These are phyloP conservation scores for Boeremia exigua DNA, from an alignment of 2,329 filamentous ascomycete species.

Conservation along the genomic window DNA sequence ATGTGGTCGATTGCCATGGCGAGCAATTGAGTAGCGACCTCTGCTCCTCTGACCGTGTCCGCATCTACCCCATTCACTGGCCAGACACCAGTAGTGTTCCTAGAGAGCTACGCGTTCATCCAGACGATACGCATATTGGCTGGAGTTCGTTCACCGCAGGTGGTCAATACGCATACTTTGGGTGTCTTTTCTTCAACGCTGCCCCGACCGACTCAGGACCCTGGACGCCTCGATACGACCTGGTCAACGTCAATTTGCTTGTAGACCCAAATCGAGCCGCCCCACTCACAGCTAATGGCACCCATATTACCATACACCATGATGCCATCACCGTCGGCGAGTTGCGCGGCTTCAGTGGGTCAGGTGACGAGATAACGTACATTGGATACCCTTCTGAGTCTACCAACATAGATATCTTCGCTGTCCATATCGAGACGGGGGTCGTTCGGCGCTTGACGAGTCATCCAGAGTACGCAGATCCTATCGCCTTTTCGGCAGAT, in stretches of 20 bases:
- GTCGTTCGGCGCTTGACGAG: conserved; percentile 51
- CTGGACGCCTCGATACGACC: conserved; percentile 44
- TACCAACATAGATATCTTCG: conserved; percentile 55
- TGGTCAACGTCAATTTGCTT: conserved; percentile 50
- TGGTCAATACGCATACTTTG: conserved; percentile 45
- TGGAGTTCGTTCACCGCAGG: conserved; percentile 49
- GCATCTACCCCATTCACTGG: conserved; percentile 54
- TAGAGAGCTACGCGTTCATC: conserved; percentile 55
- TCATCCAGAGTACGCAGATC: conserved; percentile 55
- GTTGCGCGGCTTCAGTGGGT: conserved; percentile 54
- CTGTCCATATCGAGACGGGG: conserved; percentile 51
- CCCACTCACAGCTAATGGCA: conserved; percentile 22
- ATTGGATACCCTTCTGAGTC: conserved; percentile 52
- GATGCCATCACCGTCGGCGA: conserved; percentile 51
- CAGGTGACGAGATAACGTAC: conserved; percentile 52
- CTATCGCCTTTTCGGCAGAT: conserved; percentile 52
- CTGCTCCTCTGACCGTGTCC: conserved; percentile 47
- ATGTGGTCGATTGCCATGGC: conserved; percentile 48
- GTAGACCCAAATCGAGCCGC: background rate
- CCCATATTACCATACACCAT: conserved; percentile 38
- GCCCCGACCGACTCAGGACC: conserved; percentile 26
- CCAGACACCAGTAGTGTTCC: conserved; percentile 42
- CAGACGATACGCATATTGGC: conserved; percentile 53
- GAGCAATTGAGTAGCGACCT: conserved; percentile 41
- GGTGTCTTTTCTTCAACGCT: conserved; percentile 51